These are phyloP conservation scores for Vickermania ingenoplastis DNA, from an alignment of 208 protist genomes.

Conservation along the genomic window DNA sequence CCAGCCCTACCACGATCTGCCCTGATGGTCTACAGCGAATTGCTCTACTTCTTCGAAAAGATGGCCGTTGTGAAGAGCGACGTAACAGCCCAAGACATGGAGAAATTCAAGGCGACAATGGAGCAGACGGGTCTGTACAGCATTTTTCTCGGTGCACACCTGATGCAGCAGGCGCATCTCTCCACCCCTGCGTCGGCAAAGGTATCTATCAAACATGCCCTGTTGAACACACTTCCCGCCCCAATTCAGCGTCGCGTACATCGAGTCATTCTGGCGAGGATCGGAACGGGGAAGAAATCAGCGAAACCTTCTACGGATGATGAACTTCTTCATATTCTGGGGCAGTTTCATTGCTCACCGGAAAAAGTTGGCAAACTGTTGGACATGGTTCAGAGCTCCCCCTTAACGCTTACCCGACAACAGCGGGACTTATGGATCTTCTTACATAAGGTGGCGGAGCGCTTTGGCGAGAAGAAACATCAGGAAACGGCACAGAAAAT, in stretches of 20 bases:
- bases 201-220: neutral
- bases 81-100: conserved; percentile 19
- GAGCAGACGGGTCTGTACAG: conserved; percentile 40
- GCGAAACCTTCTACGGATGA: conserved; percentile 18
- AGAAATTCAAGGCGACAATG: conserved; percentile 20
- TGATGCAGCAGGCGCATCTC: conserved; percentile 35
- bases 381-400: conserved; percentile 17
- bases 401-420: conserved; percentile 18
- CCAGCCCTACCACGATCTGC: conserved; percentile 17
- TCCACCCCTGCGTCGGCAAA: neutral
- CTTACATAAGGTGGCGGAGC: conserved; percentile 19
- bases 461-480: conserved; percentile 32
- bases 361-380: conserved; percentile 36
- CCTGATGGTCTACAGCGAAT: conserved; percentile 40
- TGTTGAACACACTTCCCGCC: conserved; percentile 12
- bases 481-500: conserved; percentile 11
- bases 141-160: conserved; percentile 30
- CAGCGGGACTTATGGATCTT: conserved; percentile 39
- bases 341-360: conserved; percentile 40
- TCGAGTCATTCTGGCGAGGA: conserved; percentile 14
- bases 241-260: conserved; percentile 35
- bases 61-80: conserved; percentile 27
- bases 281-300: conserved; percentile 12
- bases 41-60: conserved; percentile 53
- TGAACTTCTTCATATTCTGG: conserved; percentile 38